phyloP scores from a whole-genome alignment of 805 yeast genomes.

The Yarrowia osloensis region DNA sequence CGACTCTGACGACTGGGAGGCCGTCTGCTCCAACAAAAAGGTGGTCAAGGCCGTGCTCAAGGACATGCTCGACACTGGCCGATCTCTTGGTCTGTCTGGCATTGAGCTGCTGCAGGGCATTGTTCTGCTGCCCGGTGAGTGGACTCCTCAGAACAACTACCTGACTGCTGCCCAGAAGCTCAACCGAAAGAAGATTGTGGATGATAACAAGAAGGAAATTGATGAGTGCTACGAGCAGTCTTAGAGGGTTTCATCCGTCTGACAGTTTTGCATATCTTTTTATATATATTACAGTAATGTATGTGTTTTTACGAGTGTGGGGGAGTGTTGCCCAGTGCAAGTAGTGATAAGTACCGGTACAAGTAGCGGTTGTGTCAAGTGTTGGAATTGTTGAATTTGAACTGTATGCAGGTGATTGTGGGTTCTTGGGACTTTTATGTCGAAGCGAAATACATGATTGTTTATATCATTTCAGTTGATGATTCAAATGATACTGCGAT shows the following conservation, averaged over 20 bases:
- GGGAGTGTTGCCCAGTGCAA: too few species aligned
- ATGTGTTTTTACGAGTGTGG: not conserved
- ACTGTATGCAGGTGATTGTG: too few species aligned
- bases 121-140: constrained; percentile 81
- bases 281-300: constrained; percentile 24
- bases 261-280: constrained; percentile 10
- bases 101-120: constrained; percentile 82
- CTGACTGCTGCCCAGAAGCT: constrained; percentile 95
- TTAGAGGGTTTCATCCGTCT: not conserved
- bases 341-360: too few species aligned
- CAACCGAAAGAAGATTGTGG: constrained; percentile 86
- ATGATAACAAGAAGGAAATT: constrained; percentile 65
- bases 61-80: constrained; percentile 71
- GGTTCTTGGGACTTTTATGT: too few species aligned
- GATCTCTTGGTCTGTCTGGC: constrained; percentile 75
- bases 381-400: too few species aligned
- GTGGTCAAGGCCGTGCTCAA: constrained; percentile 57
- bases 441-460: too few species aligned
- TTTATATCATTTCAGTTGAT: too few species aligned
- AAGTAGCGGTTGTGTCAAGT: too few species aligned
- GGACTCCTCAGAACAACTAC: constrained; percentile 96
- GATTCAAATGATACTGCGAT: too few species aligned
- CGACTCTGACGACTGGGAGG: constrained; percentile 50
- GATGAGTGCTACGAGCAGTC: constrained; percentile 57
- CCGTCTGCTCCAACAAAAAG: constrained; percentile 56